Conservation (phyloP, 371 early-diverging fungal species). For the Mortierella sp. region DNA sequence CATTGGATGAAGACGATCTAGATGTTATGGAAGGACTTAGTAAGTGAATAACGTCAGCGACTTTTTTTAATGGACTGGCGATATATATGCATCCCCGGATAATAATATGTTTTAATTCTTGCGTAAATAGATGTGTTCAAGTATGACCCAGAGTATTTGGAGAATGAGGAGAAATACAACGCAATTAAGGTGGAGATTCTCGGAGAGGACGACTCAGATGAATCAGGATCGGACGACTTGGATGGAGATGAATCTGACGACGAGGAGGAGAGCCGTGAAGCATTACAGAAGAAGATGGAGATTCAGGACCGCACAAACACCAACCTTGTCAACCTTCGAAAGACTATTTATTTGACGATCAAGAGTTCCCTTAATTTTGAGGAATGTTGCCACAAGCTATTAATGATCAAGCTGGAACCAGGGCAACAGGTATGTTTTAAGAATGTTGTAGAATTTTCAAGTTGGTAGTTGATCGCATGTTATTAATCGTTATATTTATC, state of each 20-base stretch:
- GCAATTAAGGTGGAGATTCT: slow-evolving; percentile 90
- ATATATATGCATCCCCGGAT: not conserved
- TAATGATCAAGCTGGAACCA: slow-evolving; percentile 85
- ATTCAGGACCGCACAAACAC: slow-evolving; percentile 94
- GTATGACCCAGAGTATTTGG: slow-evolving; percentile 83
- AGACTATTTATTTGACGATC: slow-evolving; percentile 95
- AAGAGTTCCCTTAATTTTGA: slow-evolving; percentile 97
- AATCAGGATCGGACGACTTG: slow-evolving; percentile 62
- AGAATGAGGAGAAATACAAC: slow-evolving; percentile 87
- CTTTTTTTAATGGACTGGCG: not conserved
- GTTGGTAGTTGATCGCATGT: not conserved
- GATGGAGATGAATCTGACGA: slow-evolving; percentile 66
- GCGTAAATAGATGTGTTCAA: slow-evolving; percentile 76
- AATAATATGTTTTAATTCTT: not conserved
- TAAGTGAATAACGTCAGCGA: slow-evolving; percentile 19
- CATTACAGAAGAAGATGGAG: slow-evolving; percentile 62
- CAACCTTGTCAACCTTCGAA: slow-evolving; percentile 89
- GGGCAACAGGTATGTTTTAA: slow-evolving; percentile 78
- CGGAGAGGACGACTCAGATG: slow-evolving; percentile 77
- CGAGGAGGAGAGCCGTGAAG: slow-evolving; percentile 57
- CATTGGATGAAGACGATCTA: slow-evolving; percentile 89
- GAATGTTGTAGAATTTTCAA: not conserved
- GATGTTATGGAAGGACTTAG: slow-evolving; percentile 86
- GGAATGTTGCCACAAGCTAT: slow-evolving; percentile 95
- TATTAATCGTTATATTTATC: not conserved